These are phyloP conservation scores for Globisporangium spiculum DNA, from an alignment of 352 stramenopile species.

Conservation along the genomic window DNA sequence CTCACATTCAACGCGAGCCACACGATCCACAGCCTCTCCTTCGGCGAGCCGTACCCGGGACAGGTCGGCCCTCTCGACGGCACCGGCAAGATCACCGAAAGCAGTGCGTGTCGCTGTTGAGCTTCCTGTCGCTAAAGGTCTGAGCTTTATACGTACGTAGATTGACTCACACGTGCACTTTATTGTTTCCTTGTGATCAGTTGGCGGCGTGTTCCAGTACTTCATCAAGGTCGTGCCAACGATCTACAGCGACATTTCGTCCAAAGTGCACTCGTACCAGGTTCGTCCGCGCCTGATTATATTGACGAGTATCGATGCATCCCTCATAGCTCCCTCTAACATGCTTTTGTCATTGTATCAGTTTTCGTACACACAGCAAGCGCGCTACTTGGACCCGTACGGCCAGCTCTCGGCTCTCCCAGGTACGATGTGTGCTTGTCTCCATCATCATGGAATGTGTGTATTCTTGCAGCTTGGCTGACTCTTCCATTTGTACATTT, in stretches of 20 bases:
- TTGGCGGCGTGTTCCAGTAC: slow-evolving; percentile 81
- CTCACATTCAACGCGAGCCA: slow-evolving; percentile 79
- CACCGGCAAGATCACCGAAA: slow-evolving; percentile 41
- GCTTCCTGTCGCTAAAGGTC: background rate
- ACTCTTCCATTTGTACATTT: background rate
- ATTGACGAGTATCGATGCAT: background rate
- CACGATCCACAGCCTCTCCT: slow-evolving; percentile 75
- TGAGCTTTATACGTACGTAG: background rate
- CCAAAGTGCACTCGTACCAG: slow-evolving; percentile 70
- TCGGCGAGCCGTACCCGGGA: slow-evolving; percentile 53
- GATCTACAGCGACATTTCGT: slow-evolving; percentile 77
- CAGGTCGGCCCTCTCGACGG: slow-evolving; percentile 49
- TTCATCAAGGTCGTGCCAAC: slow-evolving; percentile 88
- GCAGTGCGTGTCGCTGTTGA: slow-evolving; percentile 25
- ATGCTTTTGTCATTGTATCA: slow-evolving; percentile 15
- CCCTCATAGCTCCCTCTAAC: background rate
- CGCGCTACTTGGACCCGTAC: slow-evolving; percentile 63
- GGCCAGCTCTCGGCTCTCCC: slow-evolving; percentile 72
- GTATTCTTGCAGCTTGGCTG: slow-evolving; percentile 11
- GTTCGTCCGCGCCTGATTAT: slow-evolving; percentile 14
- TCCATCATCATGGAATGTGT: background rate
- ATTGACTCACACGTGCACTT: slow-evolving; percentile 5
- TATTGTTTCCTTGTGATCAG: slow-evolving; percentile 25
- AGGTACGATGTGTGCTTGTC: slow-evolving; percentile 21
- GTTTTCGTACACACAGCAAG: slow-evolving; percentile 84